Conservation (phyloP, 1,139 yeast species). For the Protomyces inundatus region DNA sequence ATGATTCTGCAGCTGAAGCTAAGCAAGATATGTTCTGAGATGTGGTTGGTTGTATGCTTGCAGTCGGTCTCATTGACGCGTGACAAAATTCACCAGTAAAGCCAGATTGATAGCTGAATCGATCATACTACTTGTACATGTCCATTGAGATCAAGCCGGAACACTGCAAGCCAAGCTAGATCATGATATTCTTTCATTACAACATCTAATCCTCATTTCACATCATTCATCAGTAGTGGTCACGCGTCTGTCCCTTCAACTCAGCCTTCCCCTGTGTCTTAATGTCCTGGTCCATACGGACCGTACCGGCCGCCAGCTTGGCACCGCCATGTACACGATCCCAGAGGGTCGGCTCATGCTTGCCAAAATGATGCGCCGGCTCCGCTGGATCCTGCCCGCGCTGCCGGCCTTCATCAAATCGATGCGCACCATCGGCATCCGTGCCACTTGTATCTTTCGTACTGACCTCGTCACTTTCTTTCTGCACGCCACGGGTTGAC, state of each 20-base stretch:
- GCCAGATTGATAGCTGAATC: too few species aligned
- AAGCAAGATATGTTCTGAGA: too few species aligned
- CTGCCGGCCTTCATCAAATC: slow-evolving; percentile 6
- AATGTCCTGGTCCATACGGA: slow-evolving; percentile 23
- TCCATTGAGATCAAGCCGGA: too few species aligned
- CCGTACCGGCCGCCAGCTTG: slow-evolving; percentile 11
- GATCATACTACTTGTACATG: too few species aligned
- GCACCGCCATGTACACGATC: slow-evolving; percentile 19
- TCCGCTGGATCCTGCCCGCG: slow-evolving; percentile 15
- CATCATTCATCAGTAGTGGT: background rate
- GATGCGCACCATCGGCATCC: background rate
- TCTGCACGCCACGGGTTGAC: background rate
- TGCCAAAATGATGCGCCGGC: slow-evolving; percentile 19
- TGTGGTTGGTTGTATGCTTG: too few species aligned
- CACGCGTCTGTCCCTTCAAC: slow-evolving; percentile 17
- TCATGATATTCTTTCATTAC: too few species aligned
- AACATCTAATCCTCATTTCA: too few species aligned
- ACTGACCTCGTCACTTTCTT: slow-evolving; percentile 6
- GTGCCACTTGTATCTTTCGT: background rate
- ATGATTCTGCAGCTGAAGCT: too few species aligned
- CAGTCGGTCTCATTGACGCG: too few species aligned
- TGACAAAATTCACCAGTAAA: too few species aligned
- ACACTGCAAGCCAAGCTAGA: too few species aligned
- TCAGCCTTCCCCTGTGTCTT: slow-evolving; percentile 17
- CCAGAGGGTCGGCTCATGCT: slow-evolving; percentile 6